These are phyloP conservation scores for Aspergillus aculeatinus DNA, from an alignment of 2,329 filamentous ascomycete species.

Conservation along the genomic window DNA sequence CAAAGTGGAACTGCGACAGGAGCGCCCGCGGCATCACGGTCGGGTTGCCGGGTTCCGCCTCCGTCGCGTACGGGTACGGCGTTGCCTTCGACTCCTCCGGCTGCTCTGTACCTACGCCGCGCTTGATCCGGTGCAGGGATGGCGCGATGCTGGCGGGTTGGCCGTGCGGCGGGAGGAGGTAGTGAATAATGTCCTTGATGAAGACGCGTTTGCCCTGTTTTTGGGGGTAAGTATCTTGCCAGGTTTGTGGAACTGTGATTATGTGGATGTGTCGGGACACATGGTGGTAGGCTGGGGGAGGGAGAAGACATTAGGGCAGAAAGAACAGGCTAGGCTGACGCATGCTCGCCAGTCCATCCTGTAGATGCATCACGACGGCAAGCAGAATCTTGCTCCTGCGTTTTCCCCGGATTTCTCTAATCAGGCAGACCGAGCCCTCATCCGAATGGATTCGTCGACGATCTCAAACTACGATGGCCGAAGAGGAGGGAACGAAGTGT, in stretches of 20 bases:
- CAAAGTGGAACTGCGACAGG: slow-evolving; percentile 83
- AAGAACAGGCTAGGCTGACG: no score
- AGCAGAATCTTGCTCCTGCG: no score
- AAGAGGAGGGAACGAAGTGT: background rate
- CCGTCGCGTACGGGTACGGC: slow-evolving; percentile 60
- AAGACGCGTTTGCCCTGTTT: slow-evolving; percentile 83
- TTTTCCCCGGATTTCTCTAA: no score
- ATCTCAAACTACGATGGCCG: background rate
- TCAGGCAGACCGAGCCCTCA: no score
- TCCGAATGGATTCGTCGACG: no score
- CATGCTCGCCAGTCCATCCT: no score
- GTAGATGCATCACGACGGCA: no score
- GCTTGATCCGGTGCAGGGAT: slow-evolving; percentile 64
- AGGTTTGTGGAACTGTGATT: slow-evolving; percentile 3
- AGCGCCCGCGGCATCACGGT: slow-evolving; percentile 76
- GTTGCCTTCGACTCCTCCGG: slow-evolving; percentile 6
- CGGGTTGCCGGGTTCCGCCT: slow-evolving; percentile 69
- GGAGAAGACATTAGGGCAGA: background rate
- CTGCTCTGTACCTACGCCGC: slow-evolving; percentile 57
- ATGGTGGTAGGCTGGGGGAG: background rate
- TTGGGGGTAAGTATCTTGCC: slow-evolving; percentile 42
- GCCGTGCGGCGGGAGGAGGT: slow-evolving; percentile 74
- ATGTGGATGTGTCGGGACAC: background rate
- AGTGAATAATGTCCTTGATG: slow-evolving; percentile 97
- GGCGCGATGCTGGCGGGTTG: slow-evolving; percentile 70